Base-by-base conservation (phyloP, 208 protist species). In the Endotrypanum monterogeii region DNA sequence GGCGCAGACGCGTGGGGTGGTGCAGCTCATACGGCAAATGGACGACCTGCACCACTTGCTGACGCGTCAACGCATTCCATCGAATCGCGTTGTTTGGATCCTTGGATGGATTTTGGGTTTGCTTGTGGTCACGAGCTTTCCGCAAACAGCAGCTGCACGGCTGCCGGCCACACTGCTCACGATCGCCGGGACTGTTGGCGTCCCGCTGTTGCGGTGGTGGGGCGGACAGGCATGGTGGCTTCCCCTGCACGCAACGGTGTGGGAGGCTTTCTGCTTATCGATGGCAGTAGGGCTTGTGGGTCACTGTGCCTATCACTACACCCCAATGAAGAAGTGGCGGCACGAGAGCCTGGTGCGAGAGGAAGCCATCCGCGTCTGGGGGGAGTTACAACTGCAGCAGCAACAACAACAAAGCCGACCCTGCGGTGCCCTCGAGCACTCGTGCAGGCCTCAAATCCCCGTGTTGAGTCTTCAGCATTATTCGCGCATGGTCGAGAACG, bases 81-180 rank as follows among this genome's bases (percentile, higher is more conserved):
- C 82, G 28, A 54, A 80, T 39, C 83, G 83, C 5, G 41, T 83
- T 32, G 58, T 74, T 6, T 68, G 68, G 3, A 70, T 25, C 30
- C 70, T 77, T 20, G 12, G 69, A 44, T 70, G 83, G 11, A 55
- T 83, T n/a, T 28, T 57, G 1, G 52, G 67, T 1, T 68, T 89
- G n/a, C 25, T 88, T 18, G 37, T 89, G 7, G 54, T 79, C 41
- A 94, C 88, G 16, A 73, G 78, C 63, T 66, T 80, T 50, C 67
- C 65, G 12, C 81, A 82, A 50, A 93, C 90, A 7, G 74, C 77
- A 25, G 78, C 79, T 11, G 90, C 90, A 20, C 80, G 90, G 56
- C 55, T 89, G 61, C 90, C 90, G 7, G 89, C 84, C 16, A 25
- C 87, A 56, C 28, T 74, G 61, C 12, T 89, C 3, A 76, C 88